Evolutionary conservation across 768 basidiomycete genomes (phyloP), one percentile per base, ranked within the genome.

Genomic region (Lactarius sanguifluus): DNA sequence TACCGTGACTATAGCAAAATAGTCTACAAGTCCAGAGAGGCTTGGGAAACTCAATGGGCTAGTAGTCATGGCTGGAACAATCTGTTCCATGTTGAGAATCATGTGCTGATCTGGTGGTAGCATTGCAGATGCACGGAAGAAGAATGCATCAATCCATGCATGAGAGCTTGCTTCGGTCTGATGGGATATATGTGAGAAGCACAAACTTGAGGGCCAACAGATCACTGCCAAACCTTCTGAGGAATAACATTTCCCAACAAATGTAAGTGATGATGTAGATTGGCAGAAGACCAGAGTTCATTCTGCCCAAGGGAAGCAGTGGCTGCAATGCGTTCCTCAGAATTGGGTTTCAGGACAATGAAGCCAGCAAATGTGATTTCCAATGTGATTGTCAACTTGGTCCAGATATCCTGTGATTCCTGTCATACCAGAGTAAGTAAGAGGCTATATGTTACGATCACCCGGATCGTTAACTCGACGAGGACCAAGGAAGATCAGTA

Each of bases 91-190:
- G 34, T 38, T 38, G n/a, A 57, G 56, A 36, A 38, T 30, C 56
- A 57, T 38, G 36, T 23, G 56, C 8, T 38, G 20, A 38, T 38
- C 38, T 36, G 32, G 34, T 23, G 36, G n/a, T 38, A 57, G 34
- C 56, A 57, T 57, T 57, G 56, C 34, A 57, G 56, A 57, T 57
- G 34, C 34, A 15, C 20, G 56, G 56, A 57, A 57, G 56, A 57
- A 36, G n/a, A 57, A 57, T 13, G 56, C 34, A 6, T 57, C 56
- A 23, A 57, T 57, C 34, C 56, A 57, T 6, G 34, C 56, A 57
- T n/a, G 34, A 23, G 56, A 32, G 5, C 56, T 57, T 38, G 34
- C 56, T 38, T 36, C 20, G 7, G 56, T 57, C 56, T 57, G 34
- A 38, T 15, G n/a, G 36, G 23, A 8, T 38, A 34, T 10, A 38